Evolutionary conservation across 495 filamentous ascomycete genomes (phyloP), one percentile per base, ranked within the genome.

Genomic region (Cudoniella acicularis): DNA sequence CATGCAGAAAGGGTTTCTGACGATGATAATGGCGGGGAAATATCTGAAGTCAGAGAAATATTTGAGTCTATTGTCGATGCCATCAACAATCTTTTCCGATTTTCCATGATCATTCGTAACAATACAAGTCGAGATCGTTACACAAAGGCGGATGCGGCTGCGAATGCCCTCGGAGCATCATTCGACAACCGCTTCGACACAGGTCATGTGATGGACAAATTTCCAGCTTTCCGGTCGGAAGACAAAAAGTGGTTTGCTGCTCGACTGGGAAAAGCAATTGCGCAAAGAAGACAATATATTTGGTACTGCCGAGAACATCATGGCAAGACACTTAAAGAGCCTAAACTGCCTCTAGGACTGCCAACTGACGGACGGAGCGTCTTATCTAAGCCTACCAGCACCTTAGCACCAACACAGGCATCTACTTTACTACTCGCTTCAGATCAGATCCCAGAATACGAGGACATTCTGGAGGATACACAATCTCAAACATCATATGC

Each of bases 261-360:
- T 18, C 66, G 73, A 25, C 68, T 79, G 1, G 76, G 76, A 4
- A 68, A 66, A 42, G 73, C 75, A n/a, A 75, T 73, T 23, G 71
- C 72, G 3, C 64, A 65, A 24, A 58, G 77, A 27, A 70, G 73
- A n/a, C 67, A 72, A 20, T 77, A 72, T 59, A 64, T 79, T 11
- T 65, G 54, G 23, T 79, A 79, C 43, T 64, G 73, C 3, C 64
- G 73, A 54, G 54, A 59, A 24, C 76, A 76, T 51, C 69, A 67
- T 50, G 36, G 49, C 4, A 77, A 73, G 58, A 60, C 36, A 1
- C 21, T 23, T 10, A 42, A n/a, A 9, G 47, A 51, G 43, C 45
- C 45, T 10, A 9, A 48, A 48, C 8, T 8, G 45, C n/a, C n/a
- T n/a, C n/a, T n/a, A n/a, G n/a, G n/a, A n/a, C n/a, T n/a, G n/a